Evolutionary conservation across 257 asterid genomes (phyloP), one percentile per base, ranked within the genome.

Genomic region (Oldenlandia corymbosa): DNA sequence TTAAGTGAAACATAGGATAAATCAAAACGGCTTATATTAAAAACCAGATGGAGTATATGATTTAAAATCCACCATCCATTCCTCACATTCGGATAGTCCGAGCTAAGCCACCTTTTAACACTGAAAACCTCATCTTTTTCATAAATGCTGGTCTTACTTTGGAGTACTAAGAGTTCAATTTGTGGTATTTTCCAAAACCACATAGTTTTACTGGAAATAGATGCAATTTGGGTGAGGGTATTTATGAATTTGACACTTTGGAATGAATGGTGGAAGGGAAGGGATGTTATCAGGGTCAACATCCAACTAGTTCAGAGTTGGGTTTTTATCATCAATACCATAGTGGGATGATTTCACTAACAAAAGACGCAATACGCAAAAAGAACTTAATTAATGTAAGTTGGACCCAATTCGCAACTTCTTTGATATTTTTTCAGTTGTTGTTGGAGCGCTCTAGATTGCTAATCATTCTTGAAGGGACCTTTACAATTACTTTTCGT

Each of bases 301-400:
- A 70, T 62, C 66, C 74, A 59, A 62, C 52, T 47, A 43, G 42
- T 46, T 54, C 34, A 32, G 14, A 10, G 45, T 21, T 24, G 43
- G n/a, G 59, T 36, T 45, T 34, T 30, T 62, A 42, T 60, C 63
- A 50, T 53, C 62, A 34, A 48, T 43, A 45, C 60, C 12, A 21
- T 34, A 70, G 66, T 62, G 60, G 46, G 59, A 21, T 51, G 51
- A 62, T 34, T 32, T 62, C 58, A 32, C 45, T 13, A 3, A n/a
- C 58, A 13, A 21, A 24, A 32, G 10, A 70, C 58, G 4, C 4
- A 34, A 34, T 34, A 46, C 32, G 45, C 42, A 45, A 23, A 51
- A 16, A 6, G 43, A 30, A 24, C 31, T n/a, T 12, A 50, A 53
- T 69, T 69, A 43, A 55, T 51, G 10, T 8, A 2, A 18, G 12